These are phyloP conservation scores for Eimeria zaria DNA, from an alignment of 169 alveolate species.

Conservation along the genomic window DNA sequence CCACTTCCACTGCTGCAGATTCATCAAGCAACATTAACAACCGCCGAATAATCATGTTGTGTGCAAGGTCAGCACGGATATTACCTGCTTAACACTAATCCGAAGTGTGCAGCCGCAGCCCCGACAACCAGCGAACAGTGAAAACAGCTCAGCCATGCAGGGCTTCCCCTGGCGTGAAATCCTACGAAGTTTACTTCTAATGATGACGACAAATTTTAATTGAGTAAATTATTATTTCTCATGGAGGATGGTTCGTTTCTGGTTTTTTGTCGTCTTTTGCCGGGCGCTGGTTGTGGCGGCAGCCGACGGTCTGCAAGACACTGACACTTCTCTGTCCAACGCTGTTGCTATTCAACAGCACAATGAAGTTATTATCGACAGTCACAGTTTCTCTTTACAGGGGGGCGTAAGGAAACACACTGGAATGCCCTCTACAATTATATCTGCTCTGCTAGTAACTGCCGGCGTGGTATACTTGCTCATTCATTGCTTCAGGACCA, in stretches of 20 bases:
- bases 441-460: not conserved
- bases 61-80: not conserved
- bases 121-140: not conserved
- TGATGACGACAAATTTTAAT: not conserved
- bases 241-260: not conserved
- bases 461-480: not conserved
- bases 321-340: not conserved
- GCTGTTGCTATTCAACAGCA: not conserved
- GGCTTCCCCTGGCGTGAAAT: not conserved
- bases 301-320: not conserved
- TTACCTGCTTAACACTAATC: not conserved
- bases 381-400: not conserved
- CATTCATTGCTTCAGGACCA: not conserved
- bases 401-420: not conserved
- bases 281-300: conserved; percentile 19
- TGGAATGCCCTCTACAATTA: not conserved
- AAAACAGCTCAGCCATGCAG: not conserved
- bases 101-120: not conserved
- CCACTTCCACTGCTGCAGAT: not conserved
- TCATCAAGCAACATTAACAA: not conserved
- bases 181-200: not conserved
- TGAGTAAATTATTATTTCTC: not conserved
- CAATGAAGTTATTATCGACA: not conserved
- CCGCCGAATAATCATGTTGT: too few species aligned
- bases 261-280: not conserved